These are phyloP conservation scores for Metschnikowia chrysomelidarum DNA, from an alignment of 805 yeast genomes.

Conservation along the genomic window DNA sequence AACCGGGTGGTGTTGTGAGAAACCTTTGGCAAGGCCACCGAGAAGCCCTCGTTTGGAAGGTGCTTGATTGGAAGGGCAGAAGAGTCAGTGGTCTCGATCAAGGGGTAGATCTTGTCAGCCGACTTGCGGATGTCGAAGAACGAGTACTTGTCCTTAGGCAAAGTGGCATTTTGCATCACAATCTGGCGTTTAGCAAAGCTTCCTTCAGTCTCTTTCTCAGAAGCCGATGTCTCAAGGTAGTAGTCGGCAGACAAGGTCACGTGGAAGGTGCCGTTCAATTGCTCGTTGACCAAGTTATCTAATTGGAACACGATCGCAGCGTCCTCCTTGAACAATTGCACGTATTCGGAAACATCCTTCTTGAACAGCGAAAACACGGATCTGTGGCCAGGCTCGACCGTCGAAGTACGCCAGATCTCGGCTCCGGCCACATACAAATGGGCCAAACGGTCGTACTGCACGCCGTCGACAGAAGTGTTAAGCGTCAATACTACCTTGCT, in stretches of 20 bases:
- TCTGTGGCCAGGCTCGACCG: constrained; percentile 56
- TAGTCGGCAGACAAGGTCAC: constrained; percentile 51
- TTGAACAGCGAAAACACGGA: constrained; percentile 46
- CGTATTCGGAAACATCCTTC: constrained; percentile 65
- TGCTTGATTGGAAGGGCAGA: constrained; percentile 44
- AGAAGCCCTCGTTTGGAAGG: constrained; percentile 41
- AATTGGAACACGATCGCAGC: constrained; percentile 53
- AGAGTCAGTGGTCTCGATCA: constrained; percentile 24
- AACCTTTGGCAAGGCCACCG: constrained; percentile 44
- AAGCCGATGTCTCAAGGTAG: constrained; percentile 34
- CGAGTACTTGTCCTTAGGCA: constrained; percentile 12
- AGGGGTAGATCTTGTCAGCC: constrained; percentile 41
- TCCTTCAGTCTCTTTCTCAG: too few species aligned
- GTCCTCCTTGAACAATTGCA: constrained; percentile 46
- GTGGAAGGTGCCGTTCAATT: constrained; percentile 60
- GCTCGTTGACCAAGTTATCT: constrained; percentile 54
- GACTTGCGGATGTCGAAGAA: constrained; percentile 31
- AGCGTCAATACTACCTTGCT: constrained; percentile 54
- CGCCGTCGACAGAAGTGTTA: constrained; percentile 56
- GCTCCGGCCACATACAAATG: constrained; percentile 60
- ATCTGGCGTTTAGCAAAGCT: too few species aligned
- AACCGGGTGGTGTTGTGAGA: constrained; percentile 58
- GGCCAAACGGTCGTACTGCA: constrained; percentile 60
- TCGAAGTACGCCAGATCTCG: constrained; percentile 75
- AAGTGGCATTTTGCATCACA: constrained; percentile 4